These are phyloP conservation scores for Colletotrichum aenigma DNA, from an alignment of 2,329 filamentous ascomycete genomes.

Conservation along the genomic window DNA sequence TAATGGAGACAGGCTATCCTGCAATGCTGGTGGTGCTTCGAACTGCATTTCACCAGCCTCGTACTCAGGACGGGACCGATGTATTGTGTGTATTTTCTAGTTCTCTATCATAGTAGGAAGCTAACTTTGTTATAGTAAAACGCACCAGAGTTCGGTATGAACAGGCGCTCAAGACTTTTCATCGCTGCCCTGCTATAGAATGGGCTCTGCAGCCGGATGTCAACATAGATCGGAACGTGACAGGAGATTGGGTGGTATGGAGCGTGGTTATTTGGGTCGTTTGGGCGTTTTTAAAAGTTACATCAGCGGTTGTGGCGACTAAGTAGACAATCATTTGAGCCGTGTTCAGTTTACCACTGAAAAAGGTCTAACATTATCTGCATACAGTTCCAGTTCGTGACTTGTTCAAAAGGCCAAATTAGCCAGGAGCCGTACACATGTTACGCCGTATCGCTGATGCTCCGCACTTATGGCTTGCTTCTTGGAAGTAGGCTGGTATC, in stretches of 20 bases:
- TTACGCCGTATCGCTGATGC: neutral
- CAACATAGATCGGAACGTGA: neutral
- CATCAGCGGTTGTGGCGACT: neutral
- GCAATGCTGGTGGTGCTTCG: neutral
- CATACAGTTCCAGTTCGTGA: neutral
- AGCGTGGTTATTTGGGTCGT: neutral
- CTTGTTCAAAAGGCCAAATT: no score
- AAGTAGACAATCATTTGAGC: neutral
- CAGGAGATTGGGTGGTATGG: no score
- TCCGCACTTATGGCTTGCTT: neutral
- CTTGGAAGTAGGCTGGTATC: neutral
- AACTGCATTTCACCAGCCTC: neutral
- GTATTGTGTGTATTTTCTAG: neutral
- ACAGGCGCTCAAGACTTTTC: no score
- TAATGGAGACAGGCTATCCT: neutral
- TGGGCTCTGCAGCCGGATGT: no score
- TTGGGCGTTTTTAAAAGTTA: neutral
- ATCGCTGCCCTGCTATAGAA: neutral
- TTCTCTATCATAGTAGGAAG: neutral
- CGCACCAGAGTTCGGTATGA: neutral
- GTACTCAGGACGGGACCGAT: neutral
- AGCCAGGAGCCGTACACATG: neutral
- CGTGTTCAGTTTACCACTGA: neutral
- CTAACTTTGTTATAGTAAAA: neutral
- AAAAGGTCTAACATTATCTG: neutral